Base-by-base conservation (phyloP, 2,329 filamentous ascomycete genomes). In the Ophiocordyceps camponoti-saundersi region DNA sequence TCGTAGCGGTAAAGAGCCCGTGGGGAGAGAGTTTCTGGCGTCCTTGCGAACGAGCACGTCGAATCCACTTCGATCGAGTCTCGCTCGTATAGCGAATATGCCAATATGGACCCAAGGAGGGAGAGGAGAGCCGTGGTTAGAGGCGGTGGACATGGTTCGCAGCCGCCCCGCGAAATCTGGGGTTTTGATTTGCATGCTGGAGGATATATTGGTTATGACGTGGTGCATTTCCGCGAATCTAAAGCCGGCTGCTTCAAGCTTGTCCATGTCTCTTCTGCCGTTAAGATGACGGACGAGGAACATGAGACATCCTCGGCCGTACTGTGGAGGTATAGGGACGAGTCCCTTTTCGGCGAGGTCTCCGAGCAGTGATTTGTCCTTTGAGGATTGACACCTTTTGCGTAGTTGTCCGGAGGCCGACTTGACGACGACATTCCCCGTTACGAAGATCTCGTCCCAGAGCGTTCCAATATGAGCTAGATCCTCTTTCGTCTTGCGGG, bases 231-330 rank as follows among this genome's bases (percentile, higher is more conserved):
- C 72, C 2, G 83, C 83, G 55, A 94, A 94, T n/a, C 83, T 77
- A 60, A 80, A 93, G 1, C 88, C 87, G 12, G 75, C 67, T 1
- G 84, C 77, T 51, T 81, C 74, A 15, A 94, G 70, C 26, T 73
- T 72, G 46, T 76, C 71, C 0, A 75, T 70, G 34, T 88, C 83
- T 1, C 71, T 66, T 32, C 68, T 67, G 32, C 63, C 67, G 32
- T 71, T 68, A 2, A 83, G 69, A 42, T 72, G 72, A 12, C 80
- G 82, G 6, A 88, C 81, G 11, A 93, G 72, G 55, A 93, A 88
- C 59, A 95, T 76, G 43, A 93, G 71, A 47, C 89, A 85, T 1
- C 88, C 87, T 49, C 79, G 79, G 4, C 82, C 82, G 36, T 78
- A 72, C 16, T 62, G 54, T 22, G 57, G 51, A 21, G 51, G 52